Evolutionary conservation across 805 yeast species (phyloP).

Genomic region (Starmerella apis): DNA sequence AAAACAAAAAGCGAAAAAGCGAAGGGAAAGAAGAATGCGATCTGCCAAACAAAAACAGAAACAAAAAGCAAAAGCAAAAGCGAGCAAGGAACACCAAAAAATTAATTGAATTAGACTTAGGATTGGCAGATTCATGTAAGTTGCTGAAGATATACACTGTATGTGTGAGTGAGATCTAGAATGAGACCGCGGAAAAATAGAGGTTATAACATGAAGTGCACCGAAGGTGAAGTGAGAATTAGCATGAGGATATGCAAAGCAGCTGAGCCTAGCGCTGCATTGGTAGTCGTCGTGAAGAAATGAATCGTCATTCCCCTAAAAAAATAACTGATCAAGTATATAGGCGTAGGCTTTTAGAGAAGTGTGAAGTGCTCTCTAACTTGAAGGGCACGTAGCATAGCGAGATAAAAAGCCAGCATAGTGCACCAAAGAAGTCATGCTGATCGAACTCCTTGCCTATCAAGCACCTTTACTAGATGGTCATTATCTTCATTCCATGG

Average conservation of each 20-base stretch:
- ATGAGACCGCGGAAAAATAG: not conserved
- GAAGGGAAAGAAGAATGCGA: too few relatives aligned
- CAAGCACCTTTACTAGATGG: not conserved
- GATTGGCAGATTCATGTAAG: not conserved
- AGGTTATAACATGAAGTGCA: not conserved
- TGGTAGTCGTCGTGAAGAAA: not conserved
- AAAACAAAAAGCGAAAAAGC: too few relatives aligned
- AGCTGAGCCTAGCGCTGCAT: too few relatives aligned
- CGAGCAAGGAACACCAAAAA: not conserved
- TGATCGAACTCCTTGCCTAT: conserved; percentile 2
- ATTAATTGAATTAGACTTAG: not conserved
- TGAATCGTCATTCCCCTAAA: not conserved
- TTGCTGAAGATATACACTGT: not conserved
- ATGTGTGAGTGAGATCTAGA: not conserved
- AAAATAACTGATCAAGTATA: conserved; percentile 1
- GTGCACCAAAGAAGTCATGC: too few relatives aligned
- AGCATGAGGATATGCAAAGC: too few relatives aligned
- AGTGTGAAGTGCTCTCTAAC: not conserved
- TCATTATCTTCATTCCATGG: conserved; percentile 6
- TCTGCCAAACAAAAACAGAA: not conserved
- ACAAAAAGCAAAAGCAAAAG: not conserved
- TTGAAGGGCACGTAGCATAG: not conserved
- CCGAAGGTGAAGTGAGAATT: too few relatives aligned
- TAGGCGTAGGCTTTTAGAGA: conserved; percentile 1
- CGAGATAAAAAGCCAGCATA: too few relatives aligned